Evolutionary conservation across 768 basidiomycete species (phyloP).

Genomic region (Suillus occidentalis): DNA sequence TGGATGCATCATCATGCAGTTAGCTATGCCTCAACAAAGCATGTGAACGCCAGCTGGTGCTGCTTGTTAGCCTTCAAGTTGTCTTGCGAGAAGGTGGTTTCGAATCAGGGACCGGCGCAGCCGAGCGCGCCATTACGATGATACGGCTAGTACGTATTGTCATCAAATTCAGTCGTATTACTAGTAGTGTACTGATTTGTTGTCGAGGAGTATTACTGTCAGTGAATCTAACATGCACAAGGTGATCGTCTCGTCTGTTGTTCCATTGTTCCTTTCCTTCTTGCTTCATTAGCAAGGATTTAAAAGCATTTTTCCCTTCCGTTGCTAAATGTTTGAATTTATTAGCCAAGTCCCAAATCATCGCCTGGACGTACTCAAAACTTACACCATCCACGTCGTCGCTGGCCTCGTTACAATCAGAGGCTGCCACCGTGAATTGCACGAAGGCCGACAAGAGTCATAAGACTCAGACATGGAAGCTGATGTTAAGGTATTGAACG

Average conservation of each 20-base stretch:
- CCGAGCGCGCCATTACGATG: background rate
- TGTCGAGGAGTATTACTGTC: background rate
- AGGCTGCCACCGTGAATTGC: background rate
- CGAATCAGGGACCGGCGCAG: background rate
- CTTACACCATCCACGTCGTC: background rate
- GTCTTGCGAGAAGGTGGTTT: background rate
- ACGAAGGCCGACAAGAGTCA: background rate
- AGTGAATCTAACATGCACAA: background rate
- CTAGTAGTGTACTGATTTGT: background rate
- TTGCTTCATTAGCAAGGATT: background rate
- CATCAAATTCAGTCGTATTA: background rate
- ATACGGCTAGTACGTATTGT: background rate
- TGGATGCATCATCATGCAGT: too few relatives aligned
- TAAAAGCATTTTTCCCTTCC: background rate
- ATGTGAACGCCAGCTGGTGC: background rate
- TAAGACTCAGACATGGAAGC: background rate
- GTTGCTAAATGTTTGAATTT: background rate
- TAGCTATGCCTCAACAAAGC: background rate
- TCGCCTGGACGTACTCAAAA: background rate
- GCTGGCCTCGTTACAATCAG: accelerated
- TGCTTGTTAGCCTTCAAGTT: background rate
- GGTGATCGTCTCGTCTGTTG: background rate
- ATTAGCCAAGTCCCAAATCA: background rate
- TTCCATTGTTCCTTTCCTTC: background rate
- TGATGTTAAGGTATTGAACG: background rate